Base-by-base conservation (phyloP, 371 early-diverging fungal species). In the Syncephalastrum contaminatum region DNA sequence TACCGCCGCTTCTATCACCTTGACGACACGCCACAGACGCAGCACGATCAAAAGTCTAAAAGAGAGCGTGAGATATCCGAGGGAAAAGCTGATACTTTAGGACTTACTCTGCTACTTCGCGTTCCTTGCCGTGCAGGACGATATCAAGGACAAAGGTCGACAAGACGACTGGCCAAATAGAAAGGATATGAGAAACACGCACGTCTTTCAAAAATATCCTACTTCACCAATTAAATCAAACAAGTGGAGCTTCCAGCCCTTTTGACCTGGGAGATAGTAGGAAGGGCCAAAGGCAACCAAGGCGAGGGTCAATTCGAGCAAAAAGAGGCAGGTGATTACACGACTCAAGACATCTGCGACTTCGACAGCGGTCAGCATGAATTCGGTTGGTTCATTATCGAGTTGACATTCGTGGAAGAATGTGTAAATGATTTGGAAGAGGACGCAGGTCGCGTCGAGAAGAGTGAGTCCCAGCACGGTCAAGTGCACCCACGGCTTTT, bases 11-110 rank as follows among this genome's bases (percentile, higher is more conserved):
- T 78, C 79, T 24, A 70, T 63, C 40, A 78, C 62, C 46, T 75
- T 72, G 41, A 78, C 71, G 13, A 78, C 56, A 47, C 79, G 66
- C 79, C 79, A 78, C n/a, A 75, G 53, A 69, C 73, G 80, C 51
- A 75, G 66, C 22, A 80, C 51, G 36, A 82, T 72, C 48, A 75
- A 58, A 30, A 73, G 63, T 36, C 71, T 74, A 54, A 8, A 27
- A 1, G 36, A 30, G 36, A 30, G 36, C 36, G 10, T 30, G 36
- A 30, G 36, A 54, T 25, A 8, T 53, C 27, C 39, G 36, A 30
- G 10, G 36, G 25, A 3, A 25, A 25, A 48, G 15, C n/a, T 24
- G 18, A 22, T 0, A 10, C 4, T 24, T 18, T 12, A 2, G 22
- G 16, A 40, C 51, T 58, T 70, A 76, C 73, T 73, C 79, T 14